A percentile compares a stretch with the other conserved stretches of the same genome.
These are phyloP conservation scores for Linanthus parryae DNA, from an alignment of 148 eudicot genomes.

Conservation along the genomic window DNA sequence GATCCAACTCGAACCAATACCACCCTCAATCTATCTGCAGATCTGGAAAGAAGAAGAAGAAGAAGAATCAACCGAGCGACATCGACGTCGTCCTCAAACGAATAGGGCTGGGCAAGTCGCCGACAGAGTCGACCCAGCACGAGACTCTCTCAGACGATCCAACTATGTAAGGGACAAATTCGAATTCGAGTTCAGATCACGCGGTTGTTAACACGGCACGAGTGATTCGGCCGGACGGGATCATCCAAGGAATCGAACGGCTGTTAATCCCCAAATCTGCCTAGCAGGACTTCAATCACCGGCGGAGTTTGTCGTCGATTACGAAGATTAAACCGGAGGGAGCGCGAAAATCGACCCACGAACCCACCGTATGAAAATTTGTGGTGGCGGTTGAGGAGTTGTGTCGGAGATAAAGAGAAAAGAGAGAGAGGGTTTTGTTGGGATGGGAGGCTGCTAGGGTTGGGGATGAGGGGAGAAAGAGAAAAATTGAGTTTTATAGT, in stretches of 20 bases:
- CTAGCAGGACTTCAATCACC: constrained; percentile 36
- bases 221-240: constrained; percentile 33
- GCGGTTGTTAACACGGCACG: constrained; percentile 24
- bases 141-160: constrained; percentile 23
- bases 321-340: constrained; percentile 50
- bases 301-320: constrained; percentile 39
- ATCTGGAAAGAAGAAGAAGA: no score
- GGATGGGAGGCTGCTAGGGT: no score
- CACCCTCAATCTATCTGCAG: no score
- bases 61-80: no score
- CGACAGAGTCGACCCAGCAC: constrained; percentile 8
- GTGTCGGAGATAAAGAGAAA: no score
- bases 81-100: constrained; percentile 34
- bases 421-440: no score
- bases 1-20: no score
- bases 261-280: constrained; percentile 38
- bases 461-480: no score
- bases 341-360: constrained; percentile 46
- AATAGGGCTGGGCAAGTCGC: constrained; percentile 12
- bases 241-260: constrained; percentile 43
- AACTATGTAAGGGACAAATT: constrained; percentile 7
- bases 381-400: no score
- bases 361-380: constrained; percentile 28
- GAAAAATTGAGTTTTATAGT: no score
- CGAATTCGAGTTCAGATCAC: background rate